Evolutionary conservation across 768 basidiomycete genomes (phyloP).

Genomic region (Galerina marginata): DNA sequence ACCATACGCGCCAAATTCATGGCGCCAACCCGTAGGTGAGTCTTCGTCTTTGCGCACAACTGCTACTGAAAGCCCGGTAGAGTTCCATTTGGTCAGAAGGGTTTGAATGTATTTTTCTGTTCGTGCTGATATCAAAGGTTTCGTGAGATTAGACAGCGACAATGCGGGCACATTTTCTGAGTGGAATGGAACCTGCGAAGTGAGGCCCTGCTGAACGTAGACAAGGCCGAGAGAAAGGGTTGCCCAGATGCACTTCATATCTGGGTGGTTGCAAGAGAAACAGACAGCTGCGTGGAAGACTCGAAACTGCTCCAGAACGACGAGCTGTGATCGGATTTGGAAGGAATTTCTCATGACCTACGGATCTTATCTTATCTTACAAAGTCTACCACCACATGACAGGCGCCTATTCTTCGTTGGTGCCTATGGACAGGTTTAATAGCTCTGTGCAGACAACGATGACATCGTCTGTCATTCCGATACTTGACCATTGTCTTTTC

Average conservation of each 20-base stretch:
- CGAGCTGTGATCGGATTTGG: no score
- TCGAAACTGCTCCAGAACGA: no score
- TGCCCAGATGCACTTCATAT: neutral
- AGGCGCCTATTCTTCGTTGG: no score
- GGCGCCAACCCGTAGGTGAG: conserved; percentile 36
- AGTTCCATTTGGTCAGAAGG: conserved; percentile 40
- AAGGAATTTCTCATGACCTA: no score
- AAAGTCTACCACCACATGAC: no score
- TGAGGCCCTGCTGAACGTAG: neutral
- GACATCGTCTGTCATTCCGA: no score
- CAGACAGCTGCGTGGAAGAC: no score
- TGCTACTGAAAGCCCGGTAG: conserved; percentile 45
- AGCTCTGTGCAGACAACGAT: no score
- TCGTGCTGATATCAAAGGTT: conserved; percentile 26
- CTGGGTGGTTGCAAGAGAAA: no score
- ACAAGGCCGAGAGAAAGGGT: neutral
- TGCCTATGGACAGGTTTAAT: no score
- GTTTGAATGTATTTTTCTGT: conserved; percentile 31
- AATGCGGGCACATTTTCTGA: neutral
- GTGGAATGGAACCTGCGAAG: neutral
- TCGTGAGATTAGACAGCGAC: neutral
- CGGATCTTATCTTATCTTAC: no score
- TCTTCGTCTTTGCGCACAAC: conserved; percentile 40
- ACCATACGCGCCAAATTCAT: conserved; percentile 46
- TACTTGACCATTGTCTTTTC: no score